Conservation (phyloP, 1,284 basidiomycete genomes). For the Fomes fomentarius region DNA sequence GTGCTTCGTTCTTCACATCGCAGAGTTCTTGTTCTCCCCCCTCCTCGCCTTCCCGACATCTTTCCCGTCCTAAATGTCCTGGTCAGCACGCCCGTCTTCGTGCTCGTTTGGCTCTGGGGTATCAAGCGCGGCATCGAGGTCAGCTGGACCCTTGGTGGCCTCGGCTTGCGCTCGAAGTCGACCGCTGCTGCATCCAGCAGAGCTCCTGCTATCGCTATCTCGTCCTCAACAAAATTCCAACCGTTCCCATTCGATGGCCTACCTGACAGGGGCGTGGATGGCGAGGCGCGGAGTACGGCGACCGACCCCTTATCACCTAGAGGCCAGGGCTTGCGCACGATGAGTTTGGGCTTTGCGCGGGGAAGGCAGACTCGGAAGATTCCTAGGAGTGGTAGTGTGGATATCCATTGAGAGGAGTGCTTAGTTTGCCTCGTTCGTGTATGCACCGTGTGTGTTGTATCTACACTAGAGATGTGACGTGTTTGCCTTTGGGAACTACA, state of each 20-base stretch:
- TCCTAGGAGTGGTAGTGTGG: constrained; percentile 20
- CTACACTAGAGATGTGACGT: background rate
- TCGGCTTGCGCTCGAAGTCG: constrained; percentile 27
- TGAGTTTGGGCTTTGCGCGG: constrained; percentile 23
- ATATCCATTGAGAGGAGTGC: constrained; percentile 4
- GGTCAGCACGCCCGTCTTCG: constrained; percentile 81
- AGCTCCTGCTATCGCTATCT: background rate
- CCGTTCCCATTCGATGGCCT: constrained; percentile 3
- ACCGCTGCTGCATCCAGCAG: constrained; percentile 2
- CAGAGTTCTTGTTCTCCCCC: constrained; percentile 66
- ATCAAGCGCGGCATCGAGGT: constrained; percentile 72
- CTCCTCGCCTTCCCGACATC: constrained; percentile 81
- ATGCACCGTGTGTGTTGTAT: background rate
- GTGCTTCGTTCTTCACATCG: constrained; percentile 60
- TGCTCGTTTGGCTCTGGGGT: constrained; percentile 76
- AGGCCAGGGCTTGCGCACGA: constrained; percentile 16
- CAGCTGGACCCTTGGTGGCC: constrained; percentile 60
- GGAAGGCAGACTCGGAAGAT: constrained; percentile 20
- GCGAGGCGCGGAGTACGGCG: background rate
- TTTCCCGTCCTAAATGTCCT: constrained; percentile 87
- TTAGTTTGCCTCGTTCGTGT: background rate
- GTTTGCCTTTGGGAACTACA: constrained; percentile 2
- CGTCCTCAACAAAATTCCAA: background rate
- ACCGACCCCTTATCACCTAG: background rate
- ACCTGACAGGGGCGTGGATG: constrained; percentile 1